Conservation (phyloP, 345 rosid genomes). For the Eutrema yunnanense region DNA sequence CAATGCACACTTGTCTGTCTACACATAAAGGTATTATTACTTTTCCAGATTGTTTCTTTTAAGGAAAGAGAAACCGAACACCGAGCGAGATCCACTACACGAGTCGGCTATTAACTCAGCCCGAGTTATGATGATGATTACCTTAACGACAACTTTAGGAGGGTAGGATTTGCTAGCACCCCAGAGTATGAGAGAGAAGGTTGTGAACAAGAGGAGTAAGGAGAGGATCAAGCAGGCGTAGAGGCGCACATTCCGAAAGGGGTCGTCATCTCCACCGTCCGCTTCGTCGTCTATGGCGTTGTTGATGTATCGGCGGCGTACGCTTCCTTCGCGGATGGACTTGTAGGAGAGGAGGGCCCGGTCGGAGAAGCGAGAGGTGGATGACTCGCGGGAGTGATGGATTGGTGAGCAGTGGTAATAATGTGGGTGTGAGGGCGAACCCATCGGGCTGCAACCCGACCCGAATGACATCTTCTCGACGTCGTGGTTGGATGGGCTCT, state of each 20-base stretch:
- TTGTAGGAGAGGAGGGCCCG: conserved; percentile 49
- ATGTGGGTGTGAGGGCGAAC: conserved; percentile 65
- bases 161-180: conserved; percentile 71
- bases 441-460: conserved; percentile 65
- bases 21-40: too few relatives aligned
- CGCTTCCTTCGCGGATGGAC: conserved; percentile 33
- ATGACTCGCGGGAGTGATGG: conserved; percentile 96
- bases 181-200: conserved; percentile 76
- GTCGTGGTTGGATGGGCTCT: conserved; percentile 95
- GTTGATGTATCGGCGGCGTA: conserved; percentile 19
- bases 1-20: neutral
- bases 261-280: conserved; percentile 19
- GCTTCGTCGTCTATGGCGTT: conserved; percentile 33
- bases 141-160: conserved; percentile 72
- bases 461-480: conserved; percentile 94
- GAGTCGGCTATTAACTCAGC: neutral
- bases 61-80: conserved; percentile 1
- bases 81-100: neutral
- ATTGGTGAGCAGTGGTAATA: conserved; percentile 87
- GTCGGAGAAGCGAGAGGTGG: conserved; percentile 82
- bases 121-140: conserved; percentile 5
- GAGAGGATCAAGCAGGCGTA: conserved; percentile 49
- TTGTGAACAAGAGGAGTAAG: conserved; percentile 50
- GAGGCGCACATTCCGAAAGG: conserved; percentile 42
- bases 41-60: conserved; percentile 18